A percentile compares a stretch with the other conserved stretches of the same genome.
Evolutionary conservation across 2,329 filamentous ascomycete species (phyloP).

Genomic region (Phymatotrichopsis omnivora): DNA sequence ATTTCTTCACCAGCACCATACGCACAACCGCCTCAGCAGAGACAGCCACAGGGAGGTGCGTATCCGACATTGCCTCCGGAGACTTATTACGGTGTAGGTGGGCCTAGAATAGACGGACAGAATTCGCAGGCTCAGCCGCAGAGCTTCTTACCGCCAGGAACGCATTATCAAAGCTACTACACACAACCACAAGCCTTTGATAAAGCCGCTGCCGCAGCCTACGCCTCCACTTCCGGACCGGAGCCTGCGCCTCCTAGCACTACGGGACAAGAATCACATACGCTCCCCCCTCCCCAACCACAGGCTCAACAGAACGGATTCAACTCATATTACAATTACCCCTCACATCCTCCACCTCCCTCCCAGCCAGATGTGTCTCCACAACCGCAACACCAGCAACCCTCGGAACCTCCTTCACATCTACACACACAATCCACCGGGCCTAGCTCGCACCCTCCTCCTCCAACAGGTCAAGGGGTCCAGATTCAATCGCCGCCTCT

Average conservation of each 20-base stretch:
- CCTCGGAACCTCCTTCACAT: slow-evolving; percentile 31
- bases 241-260: too few species aligned
- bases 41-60: slow-evolving; percentile 46
- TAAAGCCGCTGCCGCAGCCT: too few species aligned
- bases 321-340: too few species aligned
- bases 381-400: slow-evolving; percentile 31
- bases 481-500: slow-evolving; percentile 28
- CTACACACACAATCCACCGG: slow-evolving; percentile 31
- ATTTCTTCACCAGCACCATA: slow-evolving; percentile 42
- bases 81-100: slow-evolving; percentile 60
- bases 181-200: slow-evolving; percentile 26
- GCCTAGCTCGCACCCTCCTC: slow-evolving; percentile 21
- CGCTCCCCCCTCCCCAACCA: slow-evolving; percentile 13
- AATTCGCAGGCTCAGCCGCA: slow-evolving; percentile 37
- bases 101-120: slow-evolving; percentile 41
- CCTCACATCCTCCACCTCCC: slow-evolving; percentile 7
- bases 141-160: slow-evolving; percentile 41
- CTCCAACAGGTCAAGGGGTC: slow-evolving; percentile 30
- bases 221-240: too few species aligned
- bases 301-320: slow-evolving; percentile 15
- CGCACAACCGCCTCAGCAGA: slow-evolving; percentile 43
- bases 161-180: slow-evolving; percentile 26
- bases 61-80: slow-evolving; percentile 67
- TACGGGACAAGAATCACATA: slow-evolving; percentile 3
- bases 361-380: slow-evolving; percentile 11